phyloP scores from a whole-genome alignment of 805 yeast genomes.

The Limtongia smithiae region DNA sequence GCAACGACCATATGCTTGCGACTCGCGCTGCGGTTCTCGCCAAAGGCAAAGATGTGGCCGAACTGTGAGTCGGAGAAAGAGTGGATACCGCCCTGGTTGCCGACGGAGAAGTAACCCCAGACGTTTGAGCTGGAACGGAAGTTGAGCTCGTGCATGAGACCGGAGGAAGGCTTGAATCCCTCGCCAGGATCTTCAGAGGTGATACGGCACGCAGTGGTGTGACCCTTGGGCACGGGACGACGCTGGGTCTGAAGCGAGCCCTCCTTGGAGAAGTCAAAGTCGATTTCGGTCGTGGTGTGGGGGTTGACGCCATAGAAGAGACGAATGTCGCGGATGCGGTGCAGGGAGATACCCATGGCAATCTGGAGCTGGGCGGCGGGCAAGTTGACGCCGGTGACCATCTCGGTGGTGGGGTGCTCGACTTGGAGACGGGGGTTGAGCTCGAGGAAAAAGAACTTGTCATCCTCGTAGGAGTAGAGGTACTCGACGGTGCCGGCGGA shows the following conservation, averaged over 20 bases:
- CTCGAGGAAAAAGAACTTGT: conserved; percentile 93
- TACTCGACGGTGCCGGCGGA: conserved; percentile 99
- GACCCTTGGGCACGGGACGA: conserved; percentile 94
- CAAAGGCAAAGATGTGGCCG: conserved; percentile 98
- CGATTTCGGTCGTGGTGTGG: conserved; percentile 82
- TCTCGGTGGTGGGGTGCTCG: conserved; percentile 99
- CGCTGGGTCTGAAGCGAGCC: conserved; percentile 75
- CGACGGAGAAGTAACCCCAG: conserved; percentile 99
- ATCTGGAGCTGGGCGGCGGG: conserved; percentile 98
- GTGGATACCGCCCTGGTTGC: conserved; percentile 94
- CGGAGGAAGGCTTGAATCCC: conserved; percentile 98
- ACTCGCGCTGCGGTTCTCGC: conserved; percentile 96
- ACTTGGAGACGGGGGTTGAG: conserved; percentile 98
- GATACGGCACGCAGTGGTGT: conserved; percentile 98
- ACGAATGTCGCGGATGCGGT: conserved; percentile 89
- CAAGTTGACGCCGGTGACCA: conserved; percentile 97
- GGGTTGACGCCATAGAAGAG: conserved; percentile 94
- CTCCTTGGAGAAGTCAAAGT: conserved; percentile 78
- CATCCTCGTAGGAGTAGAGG: conserved; percentile 87
- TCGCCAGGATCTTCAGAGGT: conserved; percentile 99
- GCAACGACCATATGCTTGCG: conserved; percentile 99
- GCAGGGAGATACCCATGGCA: conserved; percentile 99
- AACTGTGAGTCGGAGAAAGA: conserved; percentile 98
- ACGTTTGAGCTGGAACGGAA: conserved; percentile 96
- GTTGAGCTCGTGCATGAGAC: conserved; percentile 91